Conservation (phyloP, 257 asterid genomes). For the Fraxinus pennsylvanica region DNA sequence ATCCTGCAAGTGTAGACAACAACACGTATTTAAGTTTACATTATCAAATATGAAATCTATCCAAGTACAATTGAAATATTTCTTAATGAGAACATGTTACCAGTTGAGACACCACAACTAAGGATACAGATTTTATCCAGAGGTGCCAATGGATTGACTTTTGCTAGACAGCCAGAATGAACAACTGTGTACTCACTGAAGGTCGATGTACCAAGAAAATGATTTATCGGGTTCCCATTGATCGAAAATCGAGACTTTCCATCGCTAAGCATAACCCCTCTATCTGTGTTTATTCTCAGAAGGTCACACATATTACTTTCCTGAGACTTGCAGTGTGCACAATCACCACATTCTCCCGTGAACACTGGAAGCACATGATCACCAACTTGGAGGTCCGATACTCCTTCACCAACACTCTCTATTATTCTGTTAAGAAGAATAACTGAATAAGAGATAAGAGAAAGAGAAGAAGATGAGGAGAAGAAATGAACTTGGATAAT, state of each 20-base stretch:
- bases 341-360: constrained; percentile 75
- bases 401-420: constrained; percentile 86
- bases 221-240: constrained; percentile 73
- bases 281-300: constrained; percentile 70
- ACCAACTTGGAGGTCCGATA: constrained; percentile 58
- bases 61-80: not conserved
- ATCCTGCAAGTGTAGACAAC: constrained; percentile 41
- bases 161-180: constrained; percentile 75
- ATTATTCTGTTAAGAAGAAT: constrained; percentile 47
- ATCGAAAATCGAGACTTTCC: constrained; percentile 62
- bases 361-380: constrained; percentile 84
- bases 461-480: no score
- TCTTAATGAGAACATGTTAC: constrained; percentile 27
- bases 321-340: constrained; percentile 68
- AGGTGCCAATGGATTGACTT: constrained; percentile 72
- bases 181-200: constrained; percentile 75
- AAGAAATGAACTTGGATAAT: not conserved
- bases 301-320: constrained; percentile 82
- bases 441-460: not conserved
- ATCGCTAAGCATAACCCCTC: constrained; percentile 71
- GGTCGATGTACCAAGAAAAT: constrained; percentile 81
- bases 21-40: not conserved
- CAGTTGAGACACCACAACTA: constrained; percentile 85
- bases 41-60: not conserved
- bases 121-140: constrained; percentile 77